A percentile compares a stretch with the other conserved stretches of the same genome.
phyloP scores from a whole-genome alignment of 2,329 filamentous ascomycete species.

The Epichloe coenophiala region DNA sequence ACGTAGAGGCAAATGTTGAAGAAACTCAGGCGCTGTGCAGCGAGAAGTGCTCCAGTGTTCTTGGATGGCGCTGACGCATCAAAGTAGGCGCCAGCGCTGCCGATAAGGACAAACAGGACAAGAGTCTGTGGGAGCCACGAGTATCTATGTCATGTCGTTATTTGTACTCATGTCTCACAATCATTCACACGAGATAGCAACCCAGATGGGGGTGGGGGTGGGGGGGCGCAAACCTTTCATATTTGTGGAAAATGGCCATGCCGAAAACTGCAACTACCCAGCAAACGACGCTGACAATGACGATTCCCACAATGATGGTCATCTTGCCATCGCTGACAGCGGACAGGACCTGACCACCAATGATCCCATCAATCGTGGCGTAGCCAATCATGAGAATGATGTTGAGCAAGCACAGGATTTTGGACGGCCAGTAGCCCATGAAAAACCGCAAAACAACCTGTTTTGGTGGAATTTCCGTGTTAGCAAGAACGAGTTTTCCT shows the following conservation, averaged over 20 bases:
- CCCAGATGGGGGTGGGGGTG: no score
- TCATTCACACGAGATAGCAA: no score
- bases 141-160: conserved; percentile 9
- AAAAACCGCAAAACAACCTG: conserved; percentile 57
- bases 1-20: conserved; percentile 52
- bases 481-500: background rate
- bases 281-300: conserved; percentile 63
- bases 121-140: conserved; percentile 54
- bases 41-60: conserved; percentile 48
- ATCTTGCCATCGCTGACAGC: conserved; percentile 53
- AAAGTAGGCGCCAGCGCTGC: conserved; percentile 47
- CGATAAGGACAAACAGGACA: conserved; percentile 59
- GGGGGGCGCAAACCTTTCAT: conserved; percentile 37
- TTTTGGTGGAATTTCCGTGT: background rate
- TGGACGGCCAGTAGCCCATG: conserved; percentile 50
- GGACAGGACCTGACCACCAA: conserved; percentile 64
- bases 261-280: conserved; percentile 55
- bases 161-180: background rate
- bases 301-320: conserved; percentile 59
- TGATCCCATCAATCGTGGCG: conserved; percentile 65
- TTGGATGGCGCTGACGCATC: conserved; percentile 50
- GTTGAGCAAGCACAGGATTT: conserved; percentile 17
- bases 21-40: conserved; percentile 45
- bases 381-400: conserved; percentile 60
- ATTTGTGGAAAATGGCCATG: conserved; percentile 47